phyloP scores from a whole-genome alignment of 257 asterid species.

The Solanum tarapatanum region DNA sequence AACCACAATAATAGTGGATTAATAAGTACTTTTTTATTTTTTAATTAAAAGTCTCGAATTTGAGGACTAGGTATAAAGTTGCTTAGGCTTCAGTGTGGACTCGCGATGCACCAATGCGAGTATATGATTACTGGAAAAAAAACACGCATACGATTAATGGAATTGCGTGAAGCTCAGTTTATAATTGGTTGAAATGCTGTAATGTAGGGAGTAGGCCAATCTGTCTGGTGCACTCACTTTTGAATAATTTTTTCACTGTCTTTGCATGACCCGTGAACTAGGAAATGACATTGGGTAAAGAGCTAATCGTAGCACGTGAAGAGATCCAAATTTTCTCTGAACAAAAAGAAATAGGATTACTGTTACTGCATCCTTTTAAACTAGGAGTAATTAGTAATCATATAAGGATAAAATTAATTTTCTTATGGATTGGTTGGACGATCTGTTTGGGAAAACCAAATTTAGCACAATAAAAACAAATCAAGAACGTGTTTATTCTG shows the following conservation, averaged over 20 bases:
- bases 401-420: not conserved
- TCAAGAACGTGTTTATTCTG: not conserved
- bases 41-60: not conserved
- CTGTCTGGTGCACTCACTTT: not conserved
- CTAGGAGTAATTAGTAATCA: no score
- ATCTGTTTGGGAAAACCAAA: not conserved
- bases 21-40: not conserved
- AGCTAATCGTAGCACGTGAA: not conserved
- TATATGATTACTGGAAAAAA: not conserved
- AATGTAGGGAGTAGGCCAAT: not conserved
- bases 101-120: not conserved
- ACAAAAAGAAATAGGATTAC: not conserved
- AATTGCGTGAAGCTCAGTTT: not conserved
- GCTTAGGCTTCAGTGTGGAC: no score
- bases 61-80: not conserved
- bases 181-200: not conserved
- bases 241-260: not conserved
- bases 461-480: not conserved
- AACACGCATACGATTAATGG: not conserved
- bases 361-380: no score
- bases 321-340: not conserved
- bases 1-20: no score
- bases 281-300: not conserved
- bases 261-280: slow-evolving; percentile 5
- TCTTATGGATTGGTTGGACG: not conserved